These are phyloP conservation scores for Heimioporus sp. DNA, from an alignment of 768 basidiomycete species.

Conservation along the genomic window DNA sequence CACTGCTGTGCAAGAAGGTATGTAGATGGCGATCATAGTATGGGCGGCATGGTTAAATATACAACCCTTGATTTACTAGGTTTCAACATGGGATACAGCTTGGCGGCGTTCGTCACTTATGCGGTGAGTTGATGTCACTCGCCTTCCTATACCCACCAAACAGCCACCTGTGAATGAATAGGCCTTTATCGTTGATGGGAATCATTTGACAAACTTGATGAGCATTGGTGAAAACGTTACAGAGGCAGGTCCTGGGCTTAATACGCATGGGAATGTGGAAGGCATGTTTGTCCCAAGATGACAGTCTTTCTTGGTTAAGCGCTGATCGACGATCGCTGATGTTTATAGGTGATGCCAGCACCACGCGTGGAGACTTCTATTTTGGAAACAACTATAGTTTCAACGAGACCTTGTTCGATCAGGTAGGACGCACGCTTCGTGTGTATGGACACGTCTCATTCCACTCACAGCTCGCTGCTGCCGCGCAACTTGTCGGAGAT, in stretches of 20 bases:
- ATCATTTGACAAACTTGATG: conserved; percentile 29
- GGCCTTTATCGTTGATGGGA: conserved; percentile 26
- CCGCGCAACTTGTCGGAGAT: conserved; percentile 19
- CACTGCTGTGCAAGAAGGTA: conserved; percentile 22
- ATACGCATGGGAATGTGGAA: conserved; percentile 22
- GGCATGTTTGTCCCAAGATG: conserved; percentile 1
- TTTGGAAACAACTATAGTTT: conserved; percentile 25
- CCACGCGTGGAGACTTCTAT: conserved; percentile 23
- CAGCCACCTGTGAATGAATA: not conserved
- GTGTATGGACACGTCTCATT: not conserved
- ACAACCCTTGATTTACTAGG: conserved; percentile 3
- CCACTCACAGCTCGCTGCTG: conserved; percentile 7
- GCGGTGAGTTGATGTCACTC: conserved; percentile 6
- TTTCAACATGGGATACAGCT: conserved; percentile 24
- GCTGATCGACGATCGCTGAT: not conserved
- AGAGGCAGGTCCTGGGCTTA: conserved; percentile 7
- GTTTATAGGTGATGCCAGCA: conserved; percentile 22
- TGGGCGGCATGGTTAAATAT: not conserved
- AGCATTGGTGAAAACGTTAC: conserved; percentile 24
- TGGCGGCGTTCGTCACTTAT: conserved; percentile 21
- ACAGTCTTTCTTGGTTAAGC: not conserved
- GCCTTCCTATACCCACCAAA: not conserved
- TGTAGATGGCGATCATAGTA: not conserved
- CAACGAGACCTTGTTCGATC: conserved; percentile 25
- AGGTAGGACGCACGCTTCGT: not conserved